Evolutionary conservation across 345 rosid genomes (phyloP), one percentile per base, ranked within the genome.

Genomic region (Salix viminalis): DNA sequence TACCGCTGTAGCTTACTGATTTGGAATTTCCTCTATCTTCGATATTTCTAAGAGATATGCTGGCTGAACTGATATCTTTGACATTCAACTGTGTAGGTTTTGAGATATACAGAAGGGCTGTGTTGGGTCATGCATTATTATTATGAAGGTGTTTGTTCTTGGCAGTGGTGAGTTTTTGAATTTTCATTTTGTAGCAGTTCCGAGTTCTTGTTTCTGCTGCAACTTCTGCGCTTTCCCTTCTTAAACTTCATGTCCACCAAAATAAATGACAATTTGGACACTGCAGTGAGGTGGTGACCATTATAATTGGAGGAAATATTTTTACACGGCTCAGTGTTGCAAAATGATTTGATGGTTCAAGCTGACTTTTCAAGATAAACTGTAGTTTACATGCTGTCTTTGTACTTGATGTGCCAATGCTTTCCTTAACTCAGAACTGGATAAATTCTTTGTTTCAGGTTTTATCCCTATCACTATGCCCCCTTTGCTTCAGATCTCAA

Each of bases 61-160:
- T 28, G 19, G n/a, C 46, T 77, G 26, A 52, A 61, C 34, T 77
- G 23, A 30, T 76, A 23, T 66, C 26, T 69, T 80, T 80, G 69
- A 62, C 67, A 60, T 81, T 82, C 50, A 34, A 58, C 75, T 79
- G 80, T 28, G 58, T 80, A 92, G 98, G 94, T 88, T 76, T 80
- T 88, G 89, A 88, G 79, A 87, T 96, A 92, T 69, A 86, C 92
- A 1, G 98, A 96, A 84, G 99, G 99, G 70, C 87, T 96, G 48
- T 96, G 98, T 74, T 96, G 99, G 99, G 90, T 96, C 54, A 91
- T 93, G 99, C 99, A 85, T 78, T 92, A 96, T 79, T 96, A 96
- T 76, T 93, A 92, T 79, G 97, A 92, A 84, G 99, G 98, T 67
- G 98, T 96, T 82, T 92, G 92, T 83, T 96, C 99, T 70, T 96